phyloP scores from a whole-genome alignment of 2,329 filamentous ascomycete species.

The Apiospora koreana region DNA sequence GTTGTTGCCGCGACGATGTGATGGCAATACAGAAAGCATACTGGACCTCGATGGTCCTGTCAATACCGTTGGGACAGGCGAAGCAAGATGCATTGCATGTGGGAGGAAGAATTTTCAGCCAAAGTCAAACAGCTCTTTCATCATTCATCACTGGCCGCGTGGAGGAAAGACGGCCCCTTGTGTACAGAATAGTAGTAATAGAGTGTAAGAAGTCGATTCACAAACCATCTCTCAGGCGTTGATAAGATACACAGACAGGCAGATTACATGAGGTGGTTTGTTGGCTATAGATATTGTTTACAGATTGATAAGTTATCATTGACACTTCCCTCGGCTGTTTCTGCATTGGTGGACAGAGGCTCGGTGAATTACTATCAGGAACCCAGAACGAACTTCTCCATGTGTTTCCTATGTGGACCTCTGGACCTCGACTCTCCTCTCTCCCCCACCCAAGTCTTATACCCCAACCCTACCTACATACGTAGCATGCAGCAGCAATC shows the following conservation, averaged over 20 bases:
- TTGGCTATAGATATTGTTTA: background rate
- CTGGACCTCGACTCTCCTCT: background rate
- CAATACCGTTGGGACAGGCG: background rate
- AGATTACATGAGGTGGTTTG: background rate
- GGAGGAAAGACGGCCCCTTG: background rate
- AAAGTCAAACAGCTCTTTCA: background rate
- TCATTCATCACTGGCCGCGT: background rate
- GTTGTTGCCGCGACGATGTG: background rate
- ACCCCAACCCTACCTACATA: background rate
- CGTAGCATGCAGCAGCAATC: background rate
- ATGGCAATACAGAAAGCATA: background rate
- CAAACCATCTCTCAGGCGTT: background rate
- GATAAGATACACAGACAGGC: background rate
- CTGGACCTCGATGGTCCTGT: background rate
- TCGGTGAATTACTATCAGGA: slow-evolving; percentile 8
- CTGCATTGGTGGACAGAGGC: slow-evolving; percentile 1
- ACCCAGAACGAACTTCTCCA: background rate
- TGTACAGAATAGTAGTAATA: background rate
- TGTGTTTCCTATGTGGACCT: background rate
- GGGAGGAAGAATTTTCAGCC: too few species aligned
- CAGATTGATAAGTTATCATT: background rate
- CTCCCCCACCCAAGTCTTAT: background rate
- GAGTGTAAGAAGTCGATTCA: too few species aligned
- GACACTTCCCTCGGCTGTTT: background rate
- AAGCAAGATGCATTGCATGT: too few species aligned